phyloP scores from a whole-genome alignment of 108 stramenopile genomes.

The Fistulifera pelliculosa region DNA sequence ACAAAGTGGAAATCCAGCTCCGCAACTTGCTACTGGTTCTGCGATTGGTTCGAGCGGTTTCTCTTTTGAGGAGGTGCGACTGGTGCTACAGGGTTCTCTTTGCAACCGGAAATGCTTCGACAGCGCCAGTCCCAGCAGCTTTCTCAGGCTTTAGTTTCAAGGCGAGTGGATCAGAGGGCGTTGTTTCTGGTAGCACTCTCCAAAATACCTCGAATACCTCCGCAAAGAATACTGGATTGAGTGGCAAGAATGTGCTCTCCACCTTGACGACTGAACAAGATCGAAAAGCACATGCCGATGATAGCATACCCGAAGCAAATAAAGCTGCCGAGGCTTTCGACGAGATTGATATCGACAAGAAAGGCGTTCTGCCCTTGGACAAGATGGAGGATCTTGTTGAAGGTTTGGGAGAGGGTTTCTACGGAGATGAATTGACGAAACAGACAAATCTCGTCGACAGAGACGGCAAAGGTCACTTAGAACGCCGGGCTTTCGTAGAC shows the following conservation, averaged over 20 bases:
- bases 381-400: constrained; percentile 61
- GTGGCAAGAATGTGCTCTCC: background rate
- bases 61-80: constrained; percentile 33
- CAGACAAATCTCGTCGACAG: constrained; percentile 56
- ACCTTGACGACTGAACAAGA: background rate
- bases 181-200: background rate
- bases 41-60: constrained; percentile 47
- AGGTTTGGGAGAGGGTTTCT: constrained; percentile 74
- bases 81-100: constrained; percentile 37
- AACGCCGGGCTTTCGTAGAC: constrained; percentile 36
- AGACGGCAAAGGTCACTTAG: constrained; percentile 29
- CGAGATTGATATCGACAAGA: constrained; percentile 26
- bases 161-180: background rate
- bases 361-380: constrained; percentile 30
- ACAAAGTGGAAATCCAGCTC: constrained; percentile 5
- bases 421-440: constrained; percentile 68
- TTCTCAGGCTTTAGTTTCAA: background rate
- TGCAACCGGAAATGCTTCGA: constrained; percentile 8
- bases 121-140: constrained; percentile 20
- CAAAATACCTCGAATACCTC: too few relatives aligned
- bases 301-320: constrained; percentile 3
- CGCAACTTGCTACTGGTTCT: constrained; percentile 9
- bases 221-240: background rate
- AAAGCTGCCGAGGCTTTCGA: constrained; percentile 37
- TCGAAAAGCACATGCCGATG: background rate